These are phyloP conservation scores for Starmerella apicola DNA, from an alignment of 805 yeast genomes.

Conservation along the genomic window DNA sequence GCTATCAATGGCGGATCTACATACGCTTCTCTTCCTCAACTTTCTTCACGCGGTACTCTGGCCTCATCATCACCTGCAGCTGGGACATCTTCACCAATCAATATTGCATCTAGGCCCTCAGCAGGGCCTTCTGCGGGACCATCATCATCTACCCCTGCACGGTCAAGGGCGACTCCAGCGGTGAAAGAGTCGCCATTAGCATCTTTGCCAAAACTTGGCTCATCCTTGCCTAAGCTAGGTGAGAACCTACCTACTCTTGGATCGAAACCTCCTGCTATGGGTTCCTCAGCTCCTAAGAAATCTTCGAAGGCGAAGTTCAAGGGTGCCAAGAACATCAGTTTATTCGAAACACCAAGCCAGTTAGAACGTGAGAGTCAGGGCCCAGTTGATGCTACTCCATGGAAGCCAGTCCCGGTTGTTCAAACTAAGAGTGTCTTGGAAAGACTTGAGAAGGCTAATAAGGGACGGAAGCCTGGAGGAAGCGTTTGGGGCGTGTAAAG, in stretches of 20 bases:
- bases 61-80: not conserved
- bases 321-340: constrained; percentile 3
- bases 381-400: constrained; percentile 9
- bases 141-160: not conserved
- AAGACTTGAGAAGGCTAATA: constrained; percentile 5
- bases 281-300: not conserved
- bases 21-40: too few species aligned
- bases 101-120: not conserved
- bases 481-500: constrained; percentile 12
- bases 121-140: not conserved
- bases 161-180: not conserved
- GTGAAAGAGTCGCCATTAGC: not conserved
- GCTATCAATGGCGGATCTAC: not conserved
- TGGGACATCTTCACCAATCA: not conserved
- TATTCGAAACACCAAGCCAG: constrained; percentile 11
- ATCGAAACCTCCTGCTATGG: constrained; percentile 4
- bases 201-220: too few species aligned
- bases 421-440: constrained; percentile 10
- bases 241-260: constrained; percentile 9
- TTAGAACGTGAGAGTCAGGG: not conserved
- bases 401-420: constrained; percentile 13
- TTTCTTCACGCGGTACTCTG: not conserved
- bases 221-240: constrained; percentile 4
- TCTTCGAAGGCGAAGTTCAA: constrained; percentile 10
- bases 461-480: constrained; percentile 1